phyloP scores from a whole-genome alignment of 2,329 filamentous ascomycete genomes.

The Aspergillus spinulosporus region DNA sequence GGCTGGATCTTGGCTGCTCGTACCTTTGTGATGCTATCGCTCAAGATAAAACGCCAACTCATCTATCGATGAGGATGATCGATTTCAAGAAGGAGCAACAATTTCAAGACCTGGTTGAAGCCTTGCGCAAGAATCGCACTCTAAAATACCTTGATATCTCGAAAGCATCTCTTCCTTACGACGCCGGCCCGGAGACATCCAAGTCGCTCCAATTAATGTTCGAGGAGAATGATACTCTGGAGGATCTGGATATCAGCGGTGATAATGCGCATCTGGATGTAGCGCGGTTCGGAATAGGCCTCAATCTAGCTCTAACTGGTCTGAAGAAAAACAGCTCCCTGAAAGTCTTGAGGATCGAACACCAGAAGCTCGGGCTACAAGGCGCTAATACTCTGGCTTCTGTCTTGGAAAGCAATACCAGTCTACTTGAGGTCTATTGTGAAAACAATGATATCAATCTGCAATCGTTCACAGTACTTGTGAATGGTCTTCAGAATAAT shows the following conservation, averaged over 20 bases:
- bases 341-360: slow-evolving; percentile 63
- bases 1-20: slow-evolving; percentile 46
- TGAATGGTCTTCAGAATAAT: slow-evolving; percentile 67
- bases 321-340: slow-evolving; percentile 64
- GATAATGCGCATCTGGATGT: slow-evolving; percentile 71
- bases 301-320: slow-evolving; percentile 66
- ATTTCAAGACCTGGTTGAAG: slow-evolving; percentile 63
- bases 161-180: slow-evolving; percentile 67
- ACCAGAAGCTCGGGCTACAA: slow-evolving; percentile 68
- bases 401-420: slow-evolving; percentile 64
- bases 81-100: slow-evolving; percentile 67
- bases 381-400: slow-evolving; percentile 69
- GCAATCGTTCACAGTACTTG: slow-evolving; percentile 68
- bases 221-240: slow-evolving; percentile 64
- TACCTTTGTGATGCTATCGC: slow-evolving; percentile 47
- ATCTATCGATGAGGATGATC: slow-evolving; percentile 66
- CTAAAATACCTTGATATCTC: slow-evolving; percentile 68
- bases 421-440: slow-evolving; percentile 66
- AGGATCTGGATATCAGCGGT: slow-evolving; percentile 69
- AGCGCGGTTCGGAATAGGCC: slow-evolving; percentile 66
- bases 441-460: slow-evolving; percentile 71
- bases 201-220: slow-evolving; percentile 64
- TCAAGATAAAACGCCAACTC: slow-evolving; percentile 59
- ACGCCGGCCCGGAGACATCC: slow-evolving; percentile 67
- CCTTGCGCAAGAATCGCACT: slow-evolving; percentile 62